A percentile compares a stretch with the other conserved stretches of the same genome.
Evolutionary conservation across 164 flowering plant species (phyloP).

Genomic region (Berberis vulgaris): DNA sequence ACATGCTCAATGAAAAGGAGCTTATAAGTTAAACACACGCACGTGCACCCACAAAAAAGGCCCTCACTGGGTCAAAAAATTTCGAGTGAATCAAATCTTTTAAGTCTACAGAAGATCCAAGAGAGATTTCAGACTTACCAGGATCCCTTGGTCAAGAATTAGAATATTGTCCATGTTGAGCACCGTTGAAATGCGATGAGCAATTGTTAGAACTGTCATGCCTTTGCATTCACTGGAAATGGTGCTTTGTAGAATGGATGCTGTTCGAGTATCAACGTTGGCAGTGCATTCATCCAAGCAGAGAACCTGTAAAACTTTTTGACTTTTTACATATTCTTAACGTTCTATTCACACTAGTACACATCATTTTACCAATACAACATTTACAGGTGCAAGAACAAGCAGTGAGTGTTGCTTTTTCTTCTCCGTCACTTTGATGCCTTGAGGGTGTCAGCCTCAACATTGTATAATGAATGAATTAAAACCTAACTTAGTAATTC

Average conservation of each 20-base stretch:
- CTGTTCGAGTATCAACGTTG: conserved; percentile 66
- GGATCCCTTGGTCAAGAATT: conserved; percentile 67
- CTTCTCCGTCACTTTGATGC: no score
- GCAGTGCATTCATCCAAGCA: conserved; percentile 99
- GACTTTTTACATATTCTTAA: not conserved
- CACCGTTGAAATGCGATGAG: conserved; percentile 93
- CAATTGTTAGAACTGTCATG: conserved; percentile 81
- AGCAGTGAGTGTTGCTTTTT: no score
- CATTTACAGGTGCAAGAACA: no score
- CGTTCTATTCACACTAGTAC: not conserved
- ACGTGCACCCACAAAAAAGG: not conserved
- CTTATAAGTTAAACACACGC: no score
- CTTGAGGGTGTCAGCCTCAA: not conserved
- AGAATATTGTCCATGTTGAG: conserved; percentile 68
- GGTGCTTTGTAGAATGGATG: conserved; percentile 53
- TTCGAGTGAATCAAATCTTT: not conserved
- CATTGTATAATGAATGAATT: not conserved
- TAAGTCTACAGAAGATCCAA: not conserved
- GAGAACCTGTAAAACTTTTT: conserved; percentile 45
- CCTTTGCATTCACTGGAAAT: conserved; percentile 66
- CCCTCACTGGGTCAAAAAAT: not conserved
- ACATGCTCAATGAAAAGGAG: no score
- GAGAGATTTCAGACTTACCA: conserved; percentile 36
- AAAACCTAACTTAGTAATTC: not conserved
- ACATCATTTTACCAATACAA: no score